Conservation (phyloP, 192 early-diverging fungal species). For the Obelidium mucronatum region DNA sequence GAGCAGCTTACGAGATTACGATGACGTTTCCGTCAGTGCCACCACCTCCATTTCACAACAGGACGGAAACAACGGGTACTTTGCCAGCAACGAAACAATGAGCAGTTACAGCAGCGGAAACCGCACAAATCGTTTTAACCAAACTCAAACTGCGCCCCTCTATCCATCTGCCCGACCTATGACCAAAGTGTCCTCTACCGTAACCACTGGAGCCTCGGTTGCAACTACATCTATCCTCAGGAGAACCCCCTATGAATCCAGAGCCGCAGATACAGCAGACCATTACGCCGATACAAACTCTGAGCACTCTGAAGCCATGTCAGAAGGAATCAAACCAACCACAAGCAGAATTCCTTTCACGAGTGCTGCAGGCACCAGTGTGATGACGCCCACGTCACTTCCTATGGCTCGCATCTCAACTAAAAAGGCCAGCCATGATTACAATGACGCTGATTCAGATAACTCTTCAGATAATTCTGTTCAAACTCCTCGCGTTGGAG, state of each 20-base stretch:
- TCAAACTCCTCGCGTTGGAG: conserved; percentile 1
- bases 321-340: not conserved
- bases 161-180: conserved; percentile 25
- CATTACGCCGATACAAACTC: conserved; percentile 15
- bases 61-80: conserved; percentile 1
- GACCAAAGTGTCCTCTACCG: conserved; percentile 9
- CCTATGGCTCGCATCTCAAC: conserved; percentile 24
- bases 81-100: conserved; percentile 14
- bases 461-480: not conserved
- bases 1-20: not conserved
- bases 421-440: not conserved
- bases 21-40: conserved; percentile 14
- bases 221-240: too few relatives aligned
- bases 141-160: not conserved
- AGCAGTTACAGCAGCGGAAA: not conserved
- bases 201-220: too few relatives aligned
- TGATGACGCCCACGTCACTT: conserved; percentile 14
- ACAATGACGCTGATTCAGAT: not conserved
- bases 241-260: not conserved
- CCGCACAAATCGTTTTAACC: not conserved
- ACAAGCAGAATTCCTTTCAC: not conserved
- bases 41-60: not conserved
- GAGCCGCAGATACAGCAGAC: not conserved
- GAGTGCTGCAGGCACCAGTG: not conserved
- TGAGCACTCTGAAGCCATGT: conserved; percentile 15